Base-by-base conservation (phyloP, 2,329 filamentous ascomycete species). In the Colletotrichum filicis region DNA sequence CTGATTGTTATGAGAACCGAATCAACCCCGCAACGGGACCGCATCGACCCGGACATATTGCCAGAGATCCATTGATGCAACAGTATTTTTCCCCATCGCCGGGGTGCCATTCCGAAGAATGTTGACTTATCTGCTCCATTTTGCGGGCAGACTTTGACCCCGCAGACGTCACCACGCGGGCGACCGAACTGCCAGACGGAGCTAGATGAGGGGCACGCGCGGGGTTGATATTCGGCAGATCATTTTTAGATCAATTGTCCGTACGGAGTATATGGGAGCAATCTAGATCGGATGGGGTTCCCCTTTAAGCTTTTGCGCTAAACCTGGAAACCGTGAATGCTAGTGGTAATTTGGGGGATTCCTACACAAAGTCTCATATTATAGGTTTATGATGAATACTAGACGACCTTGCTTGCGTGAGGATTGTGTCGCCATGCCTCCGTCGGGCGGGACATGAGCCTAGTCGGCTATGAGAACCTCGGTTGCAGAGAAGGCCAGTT, bases 161-260 rank as follows among this genome's bases (percentile, higher is more conserved):
- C 70, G 66, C 66, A 73, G 66, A 64, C 70, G 70, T 70, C 60
- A 61, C 59, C 42, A 46, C 42, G 26, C 59, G 26, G 60, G 42
- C 30, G 55, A 26, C n/a, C 69, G 65, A 55, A 71, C 49, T 42
- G 30, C 30, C 58, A n/a, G 14, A n/a, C 28, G 19, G 26, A 26
- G 7, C 52, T 42, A 14, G 49, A 46, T 58, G 63, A 19, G 52
- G 63, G 52, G 63, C 53, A 49, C 35, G 12, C 59, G 71, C 67
- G 71, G 71, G 66, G 66, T 61, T 71, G 46, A 35, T 32, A 26
- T 35, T 46, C 66, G 60, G 66, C 61, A 66, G 49, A 57, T 73
- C 35, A 42, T 22, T 59, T 12, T 42, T 49, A 28, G 59, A 58
- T 22, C 52, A 2, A 28, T 42, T 42, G 14, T 42, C 16, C 37